Evolutionary conservation across 1,284 basidiomycete genomes (phyloP).

Genomic region (Marasmius sp.): DNA sequence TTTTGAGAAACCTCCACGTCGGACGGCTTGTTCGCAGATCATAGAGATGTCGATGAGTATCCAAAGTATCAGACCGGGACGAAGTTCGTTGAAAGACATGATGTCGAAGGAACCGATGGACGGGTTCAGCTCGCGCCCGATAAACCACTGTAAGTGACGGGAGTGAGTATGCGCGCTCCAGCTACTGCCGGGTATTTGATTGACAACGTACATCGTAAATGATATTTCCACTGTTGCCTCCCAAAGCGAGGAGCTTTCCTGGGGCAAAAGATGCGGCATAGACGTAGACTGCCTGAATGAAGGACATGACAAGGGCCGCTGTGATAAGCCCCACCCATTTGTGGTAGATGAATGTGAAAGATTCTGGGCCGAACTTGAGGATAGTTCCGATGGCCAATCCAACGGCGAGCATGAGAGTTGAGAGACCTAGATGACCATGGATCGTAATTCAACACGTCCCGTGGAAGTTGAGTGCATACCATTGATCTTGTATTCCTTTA

Average conservation of each 20-base stretch:
- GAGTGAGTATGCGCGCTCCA: not conserved
- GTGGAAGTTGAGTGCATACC: constrained; percentile 47
- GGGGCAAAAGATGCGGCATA: constrained; percentile 74
- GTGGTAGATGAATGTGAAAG: constrained; percentile 89
- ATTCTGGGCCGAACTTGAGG: constrained; percentile 69
- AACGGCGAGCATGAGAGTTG: constrained; percentile 80
- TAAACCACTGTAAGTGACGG: constrained; percentile 77
- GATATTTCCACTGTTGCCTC: constrained; percentile 86
- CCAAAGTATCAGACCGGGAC: constrained; percentile 96
- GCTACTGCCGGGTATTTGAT: not conserved
- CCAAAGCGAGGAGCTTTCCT: constrained; percentile 79
- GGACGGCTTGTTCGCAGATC: constrained; percentile 87
- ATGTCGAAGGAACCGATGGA: constrained; percentile 87
- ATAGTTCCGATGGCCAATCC: constrained; percentile 71
- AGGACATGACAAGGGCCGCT: constrained; percentile 79
- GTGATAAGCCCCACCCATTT: constrained; percentile 91
- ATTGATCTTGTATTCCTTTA: constrained; percentile 91
- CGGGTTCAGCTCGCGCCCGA: constrained; percentile 94
- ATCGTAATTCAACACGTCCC: not conserved
- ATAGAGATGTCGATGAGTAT: constrained; percentile 88
- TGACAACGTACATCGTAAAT: constrained; percentile 82
- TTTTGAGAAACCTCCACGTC: constrained; percentile 50
- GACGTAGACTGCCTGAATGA: constrained; percentile 72
- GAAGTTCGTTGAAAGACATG: constrained; percentile 95
- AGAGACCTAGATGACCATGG: constrained; percentile 60